Base-by-base conservation (phyloP, 805 yeast genomes). In the Kodamaea jinghongensis region DNA sequence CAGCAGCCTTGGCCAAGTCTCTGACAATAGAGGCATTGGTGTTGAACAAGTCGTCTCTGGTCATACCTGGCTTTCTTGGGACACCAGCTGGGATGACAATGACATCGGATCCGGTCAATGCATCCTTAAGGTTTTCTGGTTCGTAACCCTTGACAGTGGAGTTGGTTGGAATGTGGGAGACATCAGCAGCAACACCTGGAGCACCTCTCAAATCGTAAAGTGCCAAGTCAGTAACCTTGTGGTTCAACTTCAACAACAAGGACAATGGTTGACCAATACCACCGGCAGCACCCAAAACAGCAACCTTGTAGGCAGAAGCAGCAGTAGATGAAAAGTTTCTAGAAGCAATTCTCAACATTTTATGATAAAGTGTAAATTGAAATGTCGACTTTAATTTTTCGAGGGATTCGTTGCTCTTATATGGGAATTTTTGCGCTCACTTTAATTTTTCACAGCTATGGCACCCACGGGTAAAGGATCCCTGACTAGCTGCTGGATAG, bases 51-150 rank as follows among this genome's bases (percentile, higher is more conserved):
- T 90, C 97, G 65, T 90, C 97, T 76, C 97, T 86, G 60, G 96
- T 87, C 97, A 90, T 90, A 67, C 97, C 97, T 53, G 97, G 97
- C 75, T 89, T 90, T 80, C 95, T 86, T 75, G 95, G 97, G 43
- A 90, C 95, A 75, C 97, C 97, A 42, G 97, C 97, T 61, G 97
- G 96, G 67, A 90, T 86, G 43, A 90, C 78, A 38, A 90, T 90
- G 45, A 90, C 81, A 55, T 89, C 95, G 38, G 96, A 78, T 36
- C 82, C 89, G 38, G 75, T 69, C 53, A 90, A 70, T 13, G 96
- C 95, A 41, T 68, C 70, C 44, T 74, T 70, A 48, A 88, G 70
- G 45, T 81, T 78, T 49, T 86, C 95, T 53, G 96, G 95, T 44
- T 86, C 76, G 76, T 76, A 90, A 50, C 97, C 97, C 51, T 71